Base-by-base conservation (phyloP, 2,329 filamentous ascomycete species). In the Metarhizium anisopliae region DNA sequence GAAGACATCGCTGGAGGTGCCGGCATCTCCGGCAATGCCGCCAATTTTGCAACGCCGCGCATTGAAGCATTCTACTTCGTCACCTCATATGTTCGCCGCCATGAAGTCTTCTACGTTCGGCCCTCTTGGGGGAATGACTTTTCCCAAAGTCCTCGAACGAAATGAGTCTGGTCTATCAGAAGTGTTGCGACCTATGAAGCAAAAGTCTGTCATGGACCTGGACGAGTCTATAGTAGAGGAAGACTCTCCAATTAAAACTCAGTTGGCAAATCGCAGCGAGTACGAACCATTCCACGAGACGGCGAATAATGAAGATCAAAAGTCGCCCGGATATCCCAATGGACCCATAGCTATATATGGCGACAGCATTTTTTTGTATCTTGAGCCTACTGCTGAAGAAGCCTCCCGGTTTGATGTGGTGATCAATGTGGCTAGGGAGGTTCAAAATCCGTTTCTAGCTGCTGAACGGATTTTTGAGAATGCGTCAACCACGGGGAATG, bases 391-490 rank as follows among this genome's bases (percentile, higher is more conserved):
- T 1, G 85, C 85, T 0, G 85, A 91, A 45, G 87, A 92, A 67
- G 89, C 89, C 2, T 78, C 85, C 11, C 78, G 81, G 38, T 95
- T 92, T 61, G 90, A 94, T 62, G 86, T 93, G 2, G 84, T 95
- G 18, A 84, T 94, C 66, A 95, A 95, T 60, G 89, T 93, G 6
- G 89, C 89, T 1, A 85, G 86, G 56, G 89, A 95, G 70, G 89
- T 94, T 2, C 78, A 78, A 56, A 92, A 94, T 64, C 89, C 89
- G 0, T 90, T 93, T 65, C 72, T 73, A 60, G 67, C 62, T 32
- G 61, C 62, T 52, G 68, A 62, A 59, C 68, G 56, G 61, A 51
- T 62, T 57, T 29, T 66, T 60, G 40, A 64, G 64, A 55, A 60
- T 60, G 58, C 67, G 59, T 55, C 61, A 59, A 70, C 54, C 38